Base-by-base conservation (phyloP, 495 filamentous ascomycete genomes). In the Cairneyella variabilis region DNA sequence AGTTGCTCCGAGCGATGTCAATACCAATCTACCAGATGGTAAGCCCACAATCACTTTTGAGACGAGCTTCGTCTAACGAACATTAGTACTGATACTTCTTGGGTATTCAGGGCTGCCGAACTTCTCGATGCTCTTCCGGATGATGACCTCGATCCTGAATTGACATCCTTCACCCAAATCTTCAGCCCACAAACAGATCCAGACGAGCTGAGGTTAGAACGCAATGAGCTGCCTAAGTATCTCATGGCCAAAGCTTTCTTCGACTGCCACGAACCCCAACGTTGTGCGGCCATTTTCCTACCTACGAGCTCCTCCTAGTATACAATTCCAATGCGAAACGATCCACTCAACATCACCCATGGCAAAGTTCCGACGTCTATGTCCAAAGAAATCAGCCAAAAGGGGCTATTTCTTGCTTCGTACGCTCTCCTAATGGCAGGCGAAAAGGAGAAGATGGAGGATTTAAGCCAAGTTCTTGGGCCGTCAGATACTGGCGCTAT, bases 1-100 rank as follows among this genome's bases (percentile, higher is more conserved):
- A 90, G 90, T 62, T 97, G 90, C 74, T 93, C 89, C 0, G 95
- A 99, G 59, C 76, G 95, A 64, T 96, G 95, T 72, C 80, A 97
- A 3, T 97, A 96, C 66, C 91, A 97, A 58, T 91, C 91, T 14
- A 84, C 95, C 12, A 99, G 97, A 84, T 97, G 95, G 93, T 97
- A 79, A 37, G 38, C 21, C 30, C 30, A 34, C 30, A 34, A 34
- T 7, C 30, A 34, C 30, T 34, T 7, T 34, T 7, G 30, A 34
- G 30, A 34, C 7, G 30, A 14, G 50, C 16, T 36, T 30, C 42
- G 20, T 22, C 42, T 30, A 51, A 40, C 57, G 53, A 22, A 50
- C 34, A 36, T 23, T 18, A 47, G 34, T 45, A 45, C 21, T n/a
- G 50, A 43, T 34, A 41, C 57, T 55, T 20, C 43, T 3, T n/a